phyloP scores from a whole-genome alignment of 257 asterid genomes.

The Scutellaria baicalensis region DNA sequence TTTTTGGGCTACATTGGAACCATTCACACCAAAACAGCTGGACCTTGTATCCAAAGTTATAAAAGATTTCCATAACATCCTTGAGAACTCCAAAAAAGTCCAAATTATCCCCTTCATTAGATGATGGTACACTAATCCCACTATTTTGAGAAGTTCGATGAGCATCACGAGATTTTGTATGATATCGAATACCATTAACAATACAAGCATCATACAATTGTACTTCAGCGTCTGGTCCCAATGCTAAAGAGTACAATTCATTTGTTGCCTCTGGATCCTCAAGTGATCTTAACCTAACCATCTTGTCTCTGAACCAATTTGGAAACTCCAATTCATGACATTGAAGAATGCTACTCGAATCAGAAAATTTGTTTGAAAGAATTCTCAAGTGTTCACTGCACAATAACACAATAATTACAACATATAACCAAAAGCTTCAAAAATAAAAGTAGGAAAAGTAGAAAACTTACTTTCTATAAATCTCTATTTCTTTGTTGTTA shows the following conservation, averaged over 20 bases:
- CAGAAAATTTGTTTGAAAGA: background rate
- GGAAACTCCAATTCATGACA: background rate
- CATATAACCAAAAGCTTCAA: background rate
- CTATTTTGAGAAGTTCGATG: background rate
- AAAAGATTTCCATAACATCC: background rate
- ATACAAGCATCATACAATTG: background rate
- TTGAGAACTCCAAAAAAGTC: background rate
- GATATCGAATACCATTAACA: background rate
- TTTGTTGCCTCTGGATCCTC: background rate
- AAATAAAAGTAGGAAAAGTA: background rate
- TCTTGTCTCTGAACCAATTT: background rate
- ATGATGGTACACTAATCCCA: background rate
- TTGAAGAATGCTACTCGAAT: background rate
- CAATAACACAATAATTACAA: background rate
- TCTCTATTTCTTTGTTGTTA: background rate
- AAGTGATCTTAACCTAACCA: background rate
- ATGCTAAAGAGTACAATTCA: background rate
- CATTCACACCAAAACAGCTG: background rate
- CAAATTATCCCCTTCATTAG: background rate
- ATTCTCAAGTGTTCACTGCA: background rate
- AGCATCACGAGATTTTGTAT: background rate
- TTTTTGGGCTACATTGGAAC: background rate
- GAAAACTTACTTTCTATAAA: background rate
- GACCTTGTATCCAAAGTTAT: background rate
- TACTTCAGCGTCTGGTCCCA: background rate